phyloP scores from a whole-genome alignment of 1,139 yeast genomes.

The Saccharomyces hybrid region DNA sequence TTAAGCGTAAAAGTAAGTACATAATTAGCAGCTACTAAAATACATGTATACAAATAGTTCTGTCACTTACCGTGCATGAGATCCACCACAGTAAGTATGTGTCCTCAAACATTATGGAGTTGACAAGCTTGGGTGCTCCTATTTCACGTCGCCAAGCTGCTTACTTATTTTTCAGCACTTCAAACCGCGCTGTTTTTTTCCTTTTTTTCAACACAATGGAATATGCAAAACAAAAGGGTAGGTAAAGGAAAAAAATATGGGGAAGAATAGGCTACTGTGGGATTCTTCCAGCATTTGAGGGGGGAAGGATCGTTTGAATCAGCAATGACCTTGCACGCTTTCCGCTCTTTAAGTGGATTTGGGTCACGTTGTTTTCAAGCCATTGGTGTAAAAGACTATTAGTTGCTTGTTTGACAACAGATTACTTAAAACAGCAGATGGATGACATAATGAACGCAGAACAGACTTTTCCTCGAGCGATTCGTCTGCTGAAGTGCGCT shows the following conservation, averaged over 20 bases:
- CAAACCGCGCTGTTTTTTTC: constrained; percentile 3
- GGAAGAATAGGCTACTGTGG: background rate
- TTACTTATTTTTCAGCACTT: background rate
- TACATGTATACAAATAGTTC: no score
- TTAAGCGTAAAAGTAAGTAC: background rate
- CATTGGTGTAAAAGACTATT: background rate
- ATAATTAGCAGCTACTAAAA: no score
- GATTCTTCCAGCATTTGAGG: background rate
- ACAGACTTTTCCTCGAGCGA: constrained; percentile 58
- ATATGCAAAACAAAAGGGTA: background rate
- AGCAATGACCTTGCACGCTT: background rate
- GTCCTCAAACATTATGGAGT: background rate
- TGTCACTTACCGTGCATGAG: no score
- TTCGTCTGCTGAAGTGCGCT: constrained; percentile 44
- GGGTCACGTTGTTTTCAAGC: no score
- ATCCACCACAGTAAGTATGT: background rate
- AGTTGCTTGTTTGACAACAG: background rate
- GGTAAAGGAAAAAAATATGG: background rate
- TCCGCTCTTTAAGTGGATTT: no score
- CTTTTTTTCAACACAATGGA: background rate
- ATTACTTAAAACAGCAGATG: background rate
- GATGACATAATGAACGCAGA: constrained; percentile 34
- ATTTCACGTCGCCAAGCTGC: no score
- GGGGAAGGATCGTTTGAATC: background rate
- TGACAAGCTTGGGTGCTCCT: no score